Conservation (phyloP, 805 yeast species). For the Starmerella geochares region DNA sequence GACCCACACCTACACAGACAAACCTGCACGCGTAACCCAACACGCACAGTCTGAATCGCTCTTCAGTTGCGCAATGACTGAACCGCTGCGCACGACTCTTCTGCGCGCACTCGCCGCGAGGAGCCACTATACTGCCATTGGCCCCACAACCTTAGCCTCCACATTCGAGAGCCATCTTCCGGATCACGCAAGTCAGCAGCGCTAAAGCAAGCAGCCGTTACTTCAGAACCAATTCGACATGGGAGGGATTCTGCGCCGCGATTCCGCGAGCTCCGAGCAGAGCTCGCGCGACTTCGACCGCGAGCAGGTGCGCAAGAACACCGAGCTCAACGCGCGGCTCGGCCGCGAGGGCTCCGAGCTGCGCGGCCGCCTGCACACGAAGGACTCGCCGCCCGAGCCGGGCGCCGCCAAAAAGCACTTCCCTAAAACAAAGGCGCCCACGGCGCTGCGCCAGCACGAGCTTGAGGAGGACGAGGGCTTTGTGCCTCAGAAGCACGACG, state of each 20-base stretch:
- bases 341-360: constrained; percentile 23
- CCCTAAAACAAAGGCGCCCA: constrained; percentile 28
- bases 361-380: neutral
- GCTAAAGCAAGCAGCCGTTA: neutral
- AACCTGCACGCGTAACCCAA: too few relatives aligned
- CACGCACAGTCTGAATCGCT: too few relatives aligned
- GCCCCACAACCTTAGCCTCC: neutral
- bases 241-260: constrained; percentile 12
- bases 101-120: too few relatives aligned
- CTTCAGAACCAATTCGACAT: neutral
- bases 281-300: constrained; percentile 34
- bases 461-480: constrained; percentile 19
- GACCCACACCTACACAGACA: too few relatives aligned
- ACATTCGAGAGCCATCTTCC: neutral
- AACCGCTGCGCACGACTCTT: too few relatives aligned
- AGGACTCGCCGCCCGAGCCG: neutral
- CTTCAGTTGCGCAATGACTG: too few relatives aligned
- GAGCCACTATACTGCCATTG: neutral
- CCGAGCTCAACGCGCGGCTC: constrained; percentile 53
- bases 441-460: constrained; percentile 14
- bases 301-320: constrained; percentile 67
- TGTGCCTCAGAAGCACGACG: constrained; percentile 8
- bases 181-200: neutral
- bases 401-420: constrained; percentile 13
- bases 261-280: constrained; percentile 4